Evolutionary conservation across 352 stramenopile genomes (phyloP).

Genomic region (Pelagophyceae sp.): DNA sequence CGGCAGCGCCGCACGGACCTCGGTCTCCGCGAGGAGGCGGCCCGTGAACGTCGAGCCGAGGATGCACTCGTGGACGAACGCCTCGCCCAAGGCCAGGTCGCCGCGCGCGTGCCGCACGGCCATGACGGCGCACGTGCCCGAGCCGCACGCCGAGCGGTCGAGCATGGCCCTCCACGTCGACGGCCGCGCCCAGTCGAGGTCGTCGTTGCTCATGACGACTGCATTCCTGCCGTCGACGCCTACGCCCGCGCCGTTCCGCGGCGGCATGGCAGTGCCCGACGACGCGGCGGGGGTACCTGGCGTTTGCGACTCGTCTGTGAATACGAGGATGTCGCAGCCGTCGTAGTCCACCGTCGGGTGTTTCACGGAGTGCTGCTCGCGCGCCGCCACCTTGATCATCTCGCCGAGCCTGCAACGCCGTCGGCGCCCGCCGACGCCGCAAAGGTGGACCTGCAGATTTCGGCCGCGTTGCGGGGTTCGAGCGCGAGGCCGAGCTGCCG

Average conservation of each 20-base stretch:
- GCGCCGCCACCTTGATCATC: constrained; percentile 25
- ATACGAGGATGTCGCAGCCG: constrained; percentile 30
- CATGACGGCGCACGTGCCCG: constrained; percentile 31
- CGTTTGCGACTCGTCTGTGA: background rate
- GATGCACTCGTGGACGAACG: constrained; percentile 26
- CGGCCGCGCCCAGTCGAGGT: constrained; percentile 20
- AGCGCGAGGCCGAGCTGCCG: constrained; percentile 10
- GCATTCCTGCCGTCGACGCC: constrained; percentile 14
- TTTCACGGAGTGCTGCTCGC: constrained; percentile 26
- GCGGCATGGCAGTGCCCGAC: background rate
- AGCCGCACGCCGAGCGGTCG: constrained; percentile 28
- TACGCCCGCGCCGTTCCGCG: too few species aligned
- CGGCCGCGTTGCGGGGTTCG: background rate
- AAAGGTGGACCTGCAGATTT: too few species aligned
- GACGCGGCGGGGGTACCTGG: background rate
- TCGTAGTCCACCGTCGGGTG: constrained; percentile 28
- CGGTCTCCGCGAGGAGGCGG: constrained; percentile 11
- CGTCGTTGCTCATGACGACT: constrained; percentile 28
- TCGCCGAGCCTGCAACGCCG: constrained; percentile 24
- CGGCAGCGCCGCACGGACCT: too few species aligned
- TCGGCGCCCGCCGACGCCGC: too few species aligned
- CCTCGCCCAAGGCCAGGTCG: constrained; percentile 17
- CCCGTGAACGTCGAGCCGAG: constrained; percentile 27
- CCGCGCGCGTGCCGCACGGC: constrained; percentile 16
- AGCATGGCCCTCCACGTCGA: constrained; percentile 25